Percentiles rank a stretch among this genome's conserved stretches.
These are phyloP conservation scores for Hyparrhenia diplandra DNA, from an alignment of 176 grass and related monocot species.

Conservation along the genomic window DNA sequence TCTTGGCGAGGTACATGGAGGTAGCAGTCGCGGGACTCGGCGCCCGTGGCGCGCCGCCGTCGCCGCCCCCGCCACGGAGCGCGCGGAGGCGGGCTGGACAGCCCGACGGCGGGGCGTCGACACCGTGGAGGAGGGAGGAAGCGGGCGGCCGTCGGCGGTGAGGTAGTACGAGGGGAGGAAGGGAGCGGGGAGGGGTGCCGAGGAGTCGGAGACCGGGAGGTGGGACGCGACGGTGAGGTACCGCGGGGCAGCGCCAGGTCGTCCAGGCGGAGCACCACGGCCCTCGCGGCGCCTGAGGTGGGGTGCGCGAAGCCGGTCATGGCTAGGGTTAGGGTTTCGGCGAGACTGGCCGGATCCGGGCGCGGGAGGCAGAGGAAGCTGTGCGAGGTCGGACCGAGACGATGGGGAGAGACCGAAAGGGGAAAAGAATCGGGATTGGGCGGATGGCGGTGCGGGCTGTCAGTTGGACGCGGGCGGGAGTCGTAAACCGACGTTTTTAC, in stretches of 20 bases:
- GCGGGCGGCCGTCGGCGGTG: slow-evolving; percentile 50
- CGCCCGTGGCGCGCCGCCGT: slow-evolving; percentile 91
- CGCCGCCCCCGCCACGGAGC: slow-evolving; percentile 81
- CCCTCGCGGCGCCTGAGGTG: not conserved
- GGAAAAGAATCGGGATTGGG: too few species aligned
- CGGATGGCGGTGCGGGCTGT: too few species aligned
- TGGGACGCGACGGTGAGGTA: slow-evolving; percentile 42
- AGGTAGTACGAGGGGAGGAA: slow-evolving; percentile 52
- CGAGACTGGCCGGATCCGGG: slow-evolving; percentile 11
- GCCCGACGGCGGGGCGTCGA: slow-evolving; percentile 24
- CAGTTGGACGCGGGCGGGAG: too few species aligned
- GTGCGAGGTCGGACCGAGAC: too few species aligned
- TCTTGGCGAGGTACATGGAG: slow-evolving; percentile 93
- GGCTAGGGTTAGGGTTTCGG: slow-evolving; percentile 47
- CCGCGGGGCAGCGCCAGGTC: slow-evolving; percentile 39
- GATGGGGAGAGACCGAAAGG: too few species aligned
- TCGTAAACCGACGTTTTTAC: too few species aligned
- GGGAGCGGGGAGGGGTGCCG: slow-evolving; percentile 39
- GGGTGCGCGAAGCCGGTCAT: not conserved
- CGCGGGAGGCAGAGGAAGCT: not conserved
- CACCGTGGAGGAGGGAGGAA: slow-evolving; percentile 22
- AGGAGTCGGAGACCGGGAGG: slow-evolving; percentile 50
- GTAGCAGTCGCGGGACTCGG: slow-evolving; percentile 99
- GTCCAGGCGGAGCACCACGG: slow-evolving; percentile 42
- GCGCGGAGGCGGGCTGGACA: slow-evolving; percentile 45